Conservation (phyloP, 1,139 yeast genomes). For the Nakaseomyces delphensis region DNA sequence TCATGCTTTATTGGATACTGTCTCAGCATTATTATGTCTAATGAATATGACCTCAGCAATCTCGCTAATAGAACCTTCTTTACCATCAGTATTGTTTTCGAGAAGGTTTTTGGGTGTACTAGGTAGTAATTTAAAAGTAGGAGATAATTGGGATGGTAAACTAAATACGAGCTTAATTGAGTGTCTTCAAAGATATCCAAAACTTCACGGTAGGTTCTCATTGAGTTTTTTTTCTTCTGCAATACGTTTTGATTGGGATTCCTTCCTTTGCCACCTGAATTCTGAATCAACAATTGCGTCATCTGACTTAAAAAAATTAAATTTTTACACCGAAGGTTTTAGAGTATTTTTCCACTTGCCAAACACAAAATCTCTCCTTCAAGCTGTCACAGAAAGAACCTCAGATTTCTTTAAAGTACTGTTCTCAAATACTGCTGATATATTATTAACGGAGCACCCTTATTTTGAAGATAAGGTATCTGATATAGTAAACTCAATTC, state of each 20-base stretch:
- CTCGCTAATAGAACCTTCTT: constrained; percentile 16
- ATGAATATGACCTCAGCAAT: constrained; percentile 25
- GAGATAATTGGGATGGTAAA: constrained; percentile 18
- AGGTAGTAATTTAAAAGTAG: constrained; percentile 19
- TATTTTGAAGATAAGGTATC: constrained; percentile 21
- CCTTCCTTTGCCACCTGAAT: constrained; percentile 16
- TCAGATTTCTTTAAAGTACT: constrained; percentile 21
- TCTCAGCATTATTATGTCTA: constrained; percentile 20
- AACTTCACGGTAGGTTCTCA: constrained; percentile 17
- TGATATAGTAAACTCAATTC: constrained; percentile 19
- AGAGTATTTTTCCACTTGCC: constrained; percentile 24
- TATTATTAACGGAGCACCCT: constrained; percentile 19
- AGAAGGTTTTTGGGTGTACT: constrained; percentile 22
- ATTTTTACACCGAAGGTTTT: constrained; percentile 27
- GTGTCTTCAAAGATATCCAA: constrained; percentile 16
- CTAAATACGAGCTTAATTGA: constrained; percentile 13
- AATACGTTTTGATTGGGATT: constrained; percentile 19
- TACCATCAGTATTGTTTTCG: constrained; percentile 23
- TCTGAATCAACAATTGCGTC: constrained; percentile 14
- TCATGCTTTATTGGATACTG: constrained; percentile 22
- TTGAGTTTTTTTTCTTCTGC: constrained; percentile 26
- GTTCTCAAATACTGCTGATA: constrained; percentile 22
- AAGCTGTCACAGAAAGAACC: constrained; percentile 17
- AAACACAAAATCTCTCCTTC: constrained; percentile 14
- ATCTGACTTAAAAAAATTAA: constrained; percentile 16